Base-by-base conservation (phyloP, 2,329 filamentous ascomycete genomes). In the Xylaria polymorpha region DNA sequence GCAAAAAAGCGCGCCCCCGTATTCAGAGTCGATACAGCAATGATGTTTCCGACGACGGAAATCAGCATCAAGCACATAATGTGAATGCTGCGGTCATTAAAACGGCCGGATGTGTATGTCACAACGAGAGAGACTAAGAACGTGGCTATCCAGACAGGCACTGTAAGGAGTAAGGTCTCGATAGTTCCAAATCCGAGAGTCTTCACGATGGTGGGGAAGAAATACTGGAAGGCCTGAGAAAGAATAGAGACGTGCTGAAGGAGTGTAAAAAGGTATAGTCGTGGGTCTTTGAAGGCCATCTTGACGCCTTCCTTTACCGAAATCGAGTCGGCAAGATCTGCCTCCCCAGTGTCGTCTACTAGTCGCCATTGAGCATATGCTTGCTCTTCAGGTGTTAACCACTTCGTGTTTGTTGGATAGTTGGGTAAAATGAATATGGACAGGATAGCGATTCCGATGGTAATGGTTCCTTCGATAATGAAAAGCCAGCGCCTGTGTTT, bases 141-240 rank as follows among this genome's bases (percentile, higher is more conserved):
- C 0, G 84, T 88, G 0, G 77, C 57, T 68, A 83, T 81, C 87
- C 87, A 90, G 0, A 87, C 85, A 0, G 86, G 86, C 0, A 82
- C 86, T 1, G 87, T 89, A n/a, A 89, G 80, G 63, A 87, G 83
- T 0, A 90, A 80, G 0, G 88, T 89, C 15, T 82, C 79, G 55
- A 88, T 85, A 29, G 79, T 83, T 8, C 82, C 81, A 75, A 88
- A 91, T 0, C 87, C 87, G 0, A 91, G 82, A 0, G 87, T 90
- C 51, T 87, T 83, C 0, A 91, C 86, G 48, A 91, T 89, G 0
- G 84, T 87, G 0, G 89, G 89, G 78, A 91, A 91, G 80, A 90
- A 90, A 75, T 90, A 90, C 55, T 89, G 87, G 73, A 90, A 90
- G 0, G 85, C 86, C 73, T 88, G 85, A 0, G 83, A 82, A 1